A percentile compares a stretch with the other conserved stretches of the same genome.
Conservation (phyloP, 169 alveolate genomes). For the Cyclospora cayetanensis region DNA sequence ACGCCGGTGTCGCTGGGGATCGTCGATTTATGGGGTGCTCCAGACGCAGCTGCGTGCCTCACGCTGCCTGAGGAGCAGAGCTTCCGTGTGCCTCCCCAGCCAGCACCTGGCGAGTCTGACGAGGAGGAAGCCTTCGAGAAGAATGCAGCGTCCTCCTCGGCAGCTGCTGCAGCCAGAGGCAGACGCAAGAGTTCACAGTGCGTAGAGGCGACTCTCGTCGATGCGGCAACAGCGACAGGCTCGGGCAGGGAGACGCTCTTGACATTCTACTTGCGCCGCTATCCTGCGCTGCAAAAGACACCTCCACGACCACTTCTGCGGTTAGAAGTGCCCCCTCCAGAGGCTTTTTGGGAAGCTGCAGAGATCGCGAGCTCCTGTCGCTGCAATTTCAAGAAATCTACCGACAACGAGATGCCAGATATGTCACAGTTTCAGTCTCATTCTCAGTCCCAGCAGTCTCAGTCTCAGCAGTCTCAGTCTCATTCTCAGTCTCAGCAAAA, state of each 20-base stretch:
- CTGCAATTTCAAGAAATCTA: background rate
- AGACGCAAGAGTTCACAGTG: background rate
- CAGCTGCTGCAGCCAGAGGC: constrained; percentile 16
- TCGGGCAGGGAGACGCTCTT: background rate
- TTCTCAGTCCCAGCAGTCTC: background rate
- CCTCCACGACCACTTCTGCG: constrained; percentile 18
- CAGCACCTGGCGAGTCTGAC: background rate
- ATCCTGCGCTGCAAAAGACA: background rate
- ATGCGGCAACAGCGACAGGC: constrained; percentile 46
- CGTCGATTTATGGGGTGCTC: constrained; percentile 6
- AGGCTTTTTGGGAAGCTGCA: constrained; percentile 13
- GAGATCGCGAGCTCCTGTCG: constrained; percentile 20
- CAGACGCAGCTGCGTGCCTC: constrained; percentile 33
- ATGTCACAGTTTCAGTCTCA: too few species aligned
- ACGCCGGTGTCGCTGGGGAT: constrained; percentile 6
- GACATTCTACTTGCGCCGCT: background rate
- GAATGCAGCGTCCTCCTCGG: background rate
- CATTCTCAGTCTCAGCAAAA: too few species aligned
- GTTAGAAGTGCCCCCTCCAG: background rate
- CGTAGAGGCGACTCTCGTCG: background rate
- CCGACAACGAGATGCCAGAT: background rate
- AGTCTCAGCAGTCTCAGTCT: constrained; percentile 40
- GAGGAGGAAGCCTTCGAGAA: background rate
- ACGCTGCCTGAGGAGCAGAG: background rate
- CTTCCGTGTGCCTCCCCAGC: background rate